Conservation (phyloP, 345 rosid genomes). For the Nasturtium officinale region DNA sequence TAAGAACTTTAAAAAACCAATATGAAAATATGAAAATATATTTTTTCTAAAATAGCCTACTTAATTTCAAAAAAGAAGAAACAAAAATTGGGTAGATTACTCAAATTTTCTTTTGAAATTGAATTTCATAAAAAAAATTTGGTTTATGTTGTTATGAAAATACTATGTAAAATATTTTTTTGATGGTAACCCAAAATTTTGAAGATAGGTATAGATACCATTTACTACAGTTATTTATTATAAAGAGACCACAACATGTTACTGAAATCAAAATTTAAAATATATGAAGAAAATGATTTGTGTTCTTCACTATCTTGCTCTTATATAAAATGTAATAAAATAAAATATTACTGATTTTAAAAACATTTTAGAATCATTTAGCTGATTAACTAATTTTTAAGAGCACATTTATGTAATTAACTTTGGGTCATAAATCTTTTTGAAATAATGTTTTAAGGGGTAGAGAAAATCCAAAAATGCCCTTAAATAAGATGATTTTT, state of each 20-base stretch:
- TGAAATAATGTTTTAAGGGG: neutral
- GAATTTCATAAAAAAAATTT: too few relatives aligned
- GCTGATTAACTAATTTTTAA: neutral
- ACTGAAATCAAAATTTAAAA: neutral
- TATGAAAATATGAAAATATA: too few relatives aligned
- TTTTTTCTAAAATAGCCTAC: too few relatives aligned
- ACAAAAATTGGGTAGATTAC: too few relatives aligned
- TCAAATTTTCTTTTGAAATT: too few relatives aligned
- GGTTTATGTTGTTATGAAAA: too few relatives aligned
- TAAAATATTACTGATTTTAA: too few relatives aligned
- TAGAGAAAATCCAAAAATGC: neutral
- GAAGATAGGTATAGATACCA: neutral
- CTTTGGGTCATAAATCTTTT: neutral
- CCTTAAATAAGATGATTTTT: neutral
- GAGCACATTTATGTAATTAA: neutral
- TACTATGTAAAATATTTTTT: neutral
- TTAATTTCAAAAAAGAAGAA: too few relatives aligned
- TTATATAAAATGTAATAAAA: too few relatives aligned
- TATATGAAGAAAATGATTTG: neutral
- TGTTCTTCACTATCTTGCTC: too few relatives aligned
- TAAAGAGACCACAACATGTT: too few relatives aligned
- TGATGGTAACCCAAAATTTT: neutral
- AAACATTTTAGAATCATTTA: neutral
- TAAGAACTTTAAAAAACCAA: too few relatives aligned
- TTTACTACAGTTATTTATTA: neutral